phyloP scores from a whole-genome alignment of 2,329 filamentous ascomycete species.

The Colletotrichum musicola region DNA sequence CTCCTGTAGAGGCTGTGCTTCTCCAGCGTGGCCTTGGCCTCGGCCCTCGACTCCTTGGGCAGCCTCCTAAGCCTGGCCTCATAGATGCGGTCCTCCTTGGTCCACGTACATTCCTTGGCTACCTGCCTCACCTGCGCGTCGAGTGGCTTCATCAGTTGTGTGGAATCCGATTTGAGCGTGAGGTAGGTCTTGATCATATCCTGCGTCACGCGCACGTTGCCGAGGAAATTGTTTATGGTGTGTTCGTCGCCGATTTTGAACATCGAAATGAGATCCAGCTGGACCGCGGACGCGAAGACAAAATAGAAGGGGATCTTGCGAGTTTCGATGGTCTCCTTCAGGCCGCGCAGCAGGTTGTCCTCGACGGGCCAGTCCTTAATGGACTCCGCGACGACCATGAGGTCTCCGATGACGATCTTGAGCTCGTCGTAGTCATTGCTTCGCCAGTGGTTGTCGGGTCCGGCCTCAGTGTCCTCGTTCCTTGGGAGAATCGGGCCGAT shows the following conservation, averaged over 20 bases:
- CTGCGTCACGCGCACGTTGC: neutral
- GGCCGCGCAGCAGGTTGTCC: slow-evolving; percentile 54
- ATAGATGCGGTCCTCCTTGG: neutral
- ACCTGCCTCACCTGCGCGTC: neutral
- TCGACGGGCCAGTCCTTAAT: slow-evolving; percentile 45
- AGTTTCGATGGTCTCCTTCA: slow-evolving; percentile 48
- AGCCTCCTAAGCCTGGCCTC: neutral
- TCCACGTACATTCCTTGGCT: neutral
- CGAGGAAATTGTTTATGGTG: slow-evolving; percentile 37
- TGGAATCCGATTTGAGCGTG: neutral
- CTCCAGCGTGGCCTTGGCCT: neutral
- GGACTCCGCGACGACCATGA: slow-evolving; percentile 36
- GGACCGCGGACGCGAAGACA: slow-evolving; percentile 55
- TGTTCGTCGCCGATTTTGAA: slow-evolving; percentile 37
- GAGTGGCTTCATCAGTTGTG: neutral
- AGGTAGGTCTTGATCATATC: neutral
- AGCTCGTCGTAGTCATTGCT: neutral
- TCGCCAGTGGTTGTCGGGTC: no score
- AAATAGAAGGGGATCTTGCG: slow-evolving; percentile 50
- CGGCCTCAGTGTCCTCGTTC: no score
- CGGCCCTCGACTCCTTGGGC: neutral
- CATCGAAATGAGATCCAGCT: slow-evolving; percentile 53
- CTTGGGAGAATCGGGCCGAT: neutral
- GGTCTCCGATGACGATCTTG: neutral
- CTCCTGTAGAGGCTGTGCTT: neutral